Evolutionary conservation across 768 basidiomycete species (phyloP), one percentile per base, ranked within the genome.

Genomic region (Cyathus striatus): DNA sequence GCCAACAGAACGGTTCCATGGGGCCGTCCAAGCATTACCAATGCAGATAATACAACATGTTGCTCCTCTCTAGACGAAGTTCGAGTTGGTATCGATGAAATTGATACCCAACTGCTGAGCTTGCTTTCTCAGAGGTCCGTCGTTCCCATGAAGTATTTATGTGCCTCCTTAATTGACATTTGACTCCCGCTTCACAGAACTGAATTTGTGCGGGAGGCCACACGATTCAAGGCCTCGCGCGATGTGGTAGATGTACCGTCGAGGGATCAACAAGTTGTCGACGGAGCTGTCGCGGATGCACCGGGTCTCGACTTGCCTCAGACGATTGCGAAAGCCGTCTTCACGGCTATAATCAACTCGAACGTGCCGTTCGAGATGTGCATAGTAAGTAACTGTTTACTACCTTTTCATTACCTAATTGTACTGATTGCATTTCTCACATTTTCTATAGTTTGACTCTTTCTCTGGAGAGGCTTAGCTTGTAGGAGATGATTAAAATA

Each of bases 141-240:
- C 38, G 5, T 39, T 42, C 35, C 33, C 42, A 23, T 7, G 21
- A 26, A 22, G 24, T 36, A n/a, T 12, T 43, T 17, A 37, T 41
- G 35, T 34, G 20, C 6, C 18, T n/a, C 44, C 13, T 20, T 35
- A 38, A 21, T 25, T 48, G 23, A 26, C 23, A 38, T 30, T 32
- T 23, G n/a, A 18, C 23, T 4, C 27, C 27, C 42, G 34, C 36
- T 33, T 24, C 24, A 16, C 40, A 58, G 56, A 47, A 55, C 55
- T 38, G 57, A 54, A 25, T 54, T 49, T 39, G 53, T 54, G 23
- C 51, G 55, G n/a, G 54, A 59, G 45, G 58, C 56, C 23, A 58
- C 53, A 16, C 51, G 52, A 23, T 58, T 56, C 45, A 58, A 61
- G 37, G 39, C 48, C 14, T 55, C 49, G n/a, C 51, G 33, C 22